phyloP scores from a whole-genome alignment of 768 basidiomycete species.

The Filobasidium wieringae region DNA sequence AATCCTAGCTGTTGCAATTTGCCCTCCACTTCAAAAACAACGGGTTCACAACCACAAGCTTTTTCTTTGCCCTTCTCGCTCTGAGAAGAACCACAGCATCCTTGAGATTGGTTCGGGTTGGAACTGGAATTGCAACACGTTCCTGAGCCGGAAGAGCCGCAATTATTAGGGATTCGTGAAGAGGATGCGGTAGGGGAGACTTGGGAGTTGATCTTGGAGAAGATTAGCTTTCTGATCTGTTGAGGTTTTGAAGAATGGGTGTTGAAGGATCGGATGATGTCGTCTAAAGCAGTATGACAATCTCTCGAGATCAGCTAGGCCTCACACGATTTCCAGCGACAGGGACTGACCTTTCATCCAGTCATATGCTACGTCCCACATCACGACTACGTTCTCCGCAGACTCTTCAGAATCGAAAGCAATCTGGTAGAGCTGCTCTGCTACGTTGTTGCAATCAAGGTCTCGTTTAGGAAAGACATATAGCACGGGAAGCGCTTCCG shows the following conservation, averaged over 20 bases:
- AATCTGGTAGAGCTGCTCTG: conserved; percentile 16
- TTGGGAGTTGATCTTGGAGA: conserved; percentile 27
- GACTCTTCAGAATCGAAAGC: conserved; percentile 15
- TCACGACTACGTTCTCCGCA: conserved; percentile 45
- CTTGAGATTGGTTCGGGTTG: not conserved
- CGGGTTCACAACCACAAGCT: not conserved
- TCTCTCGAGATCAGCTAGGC: too few relatives aligned
- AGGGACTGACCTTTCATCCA: conserved; percentile 50
- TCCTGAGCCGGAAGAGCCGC: not conserved
- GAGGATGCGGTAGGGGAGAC: not conserved
- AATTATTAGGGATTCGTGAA: not conserved
- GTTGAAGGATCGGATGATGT: conserved; percentile 17
- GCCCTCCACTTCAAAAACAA: not conserved
- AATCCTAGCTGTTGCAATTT: not conserved
- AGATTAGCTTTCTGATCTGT: conserved; percentile 15
- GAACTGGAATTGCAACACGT: not conserved
- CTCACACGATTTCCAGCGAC: not conserved
- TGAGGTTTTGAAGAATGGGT: conserved; percentile 7
- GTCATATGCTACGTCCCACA: conserved; percentile 66
- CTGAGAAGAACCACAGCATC: too few relatives aligned
- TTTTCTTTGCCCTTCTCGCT: not conserved
- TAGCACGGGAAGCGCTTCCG: conserved; percentile 73
- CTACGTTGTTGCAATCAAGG: conserved; percentile 46
- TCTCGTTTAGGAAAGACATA: conserved; percentile 75
- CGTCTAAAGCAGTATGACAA: conserved; percentile 9